Percentiles rank a stretch among this genome's conserved stretches.
These are phyloP conservation scores for Gossypium schwendimanii DNA, from an alignment of 441 rosid genomes.

Conservation along the genomic window DNA sequence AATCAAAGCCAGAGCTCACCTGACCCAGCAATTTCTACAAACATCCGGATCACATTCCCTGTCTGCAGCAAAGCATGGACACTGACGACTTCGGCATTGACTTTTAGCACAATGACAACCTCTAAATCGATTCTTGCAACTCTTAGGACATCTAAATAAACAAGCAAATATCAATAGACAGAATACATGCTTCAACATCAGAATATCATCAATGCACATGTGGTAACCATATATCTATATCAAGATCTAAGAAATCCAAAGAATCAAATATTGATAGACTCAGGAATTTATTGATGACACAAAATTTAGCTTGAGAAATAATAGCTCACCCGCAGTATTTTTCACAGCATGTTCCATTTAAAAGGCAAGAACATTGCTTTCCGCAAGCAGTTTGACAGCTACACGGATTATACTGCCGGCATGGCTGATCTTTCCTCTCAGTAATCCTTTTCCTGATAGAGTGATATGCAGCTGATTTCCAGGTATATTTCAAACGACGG, in stretches of 20 bases:
- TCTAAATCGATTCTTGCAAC: constrained; percentile 97
- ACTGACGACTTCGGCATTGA: constrained; percentile 97
- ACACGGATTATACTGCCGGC: constrained; percentile 97
- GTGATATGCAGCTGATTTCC: constrained; percentile 99
- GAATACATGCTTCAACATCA: constrained; percentile 10
- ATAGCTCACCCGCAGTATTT: constrained; percentile 91
- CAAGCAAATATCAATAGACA: constrained; percentile 15
- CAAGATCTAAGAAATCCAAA: neutral
- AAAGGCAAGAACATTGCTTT: constrained; percentile 82
- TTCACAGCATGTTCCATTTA: constrained; percentile 97
- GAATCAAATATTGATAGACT: neutral
- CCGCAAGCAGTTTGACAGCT: constrained; percentile 87
- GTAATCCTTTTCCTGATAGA: constrained; percentile 84
- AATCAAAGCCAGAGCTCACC: constrained; percentile 41
- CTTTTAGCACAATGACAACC: constrained; percentile 99
- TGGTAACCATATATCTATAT: neutral
- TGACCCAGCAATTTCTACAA: constrained; percentile 99
- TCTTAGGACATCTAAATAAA: constrained; percentile 76
- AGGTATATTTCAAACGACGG: constrained; percentile 93
- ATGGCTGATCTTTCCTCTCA: constrained; percentile 97
- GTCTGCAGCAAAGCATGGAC: constrained; percentile 99
- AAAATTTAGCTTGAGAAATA: neutral
- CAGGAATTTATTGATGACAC: neutral
- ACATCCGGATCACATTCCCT: constrained; percentile 99
- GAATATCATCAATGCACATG: neutral